Percentiles rank a stretch among this genome's conserved stretches.
These are phyloP conservation scores for Cutaneotrichosporon dermatis DNA, from an alignment of 1,284 basidiomycete genomes.

Conservation along the genomic window DNA sequence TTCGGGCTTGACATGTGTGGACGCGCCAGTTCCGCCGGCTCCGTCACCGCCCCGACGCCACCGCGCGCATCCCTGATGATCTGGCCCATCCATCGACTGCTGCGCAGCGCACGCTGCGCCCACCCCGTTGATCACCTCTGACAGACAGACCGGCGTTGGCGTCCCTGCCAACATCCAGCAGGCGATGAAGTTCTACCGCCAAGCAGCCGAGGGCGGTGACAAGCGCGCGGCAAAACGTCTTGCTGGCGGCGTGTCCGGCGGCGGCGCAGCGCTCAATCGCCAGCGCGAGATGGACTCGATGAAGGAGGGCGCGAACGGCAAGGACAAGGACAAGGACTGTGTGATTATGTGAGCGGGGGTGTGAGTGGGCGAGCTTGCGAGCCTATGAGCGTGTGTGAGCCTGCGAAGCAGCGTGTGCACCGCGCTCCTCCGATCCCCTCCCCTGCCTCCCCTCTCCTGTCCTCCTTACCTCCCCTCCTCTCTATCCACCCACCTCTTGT, in stretches of 20 bases:
- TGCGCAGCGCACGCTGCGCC: no score
- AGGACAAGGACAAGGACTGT: conserved; percentile 62
- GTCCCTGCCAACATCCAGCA: conserved; percentile 63
- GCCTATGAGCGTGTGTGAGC: no score
- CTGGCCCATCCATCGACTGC: no score
- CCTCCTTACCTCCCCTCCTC: no score
- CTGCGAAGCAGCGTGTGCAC: no score
- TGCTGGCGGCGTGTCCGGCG: conserved; percentile 44
- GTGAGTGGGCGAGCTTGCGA: no score
- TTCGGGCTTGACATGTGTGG: not conserved
- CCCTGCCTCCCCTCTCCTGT: no score
- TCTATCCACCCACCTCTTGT: no score
- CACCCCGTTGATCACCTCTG: not conserved
- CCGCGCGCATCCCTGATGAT: not conserved
- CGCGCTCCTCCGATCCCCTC: no score
- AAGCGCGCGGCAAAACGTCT: conserved; percentile 85
- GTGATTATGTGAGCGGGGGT: conserved; percentile 69
- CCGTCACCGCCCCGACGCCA: not conserved
- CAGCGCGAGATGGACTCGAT: conserved; percentile 42
- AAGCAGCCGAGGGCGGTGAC: conserved; percentile 88
- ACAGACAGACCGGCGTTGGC: conserved; percentile 68
- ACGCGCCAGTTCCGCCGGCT: not conserved
- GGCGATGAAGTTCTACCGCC: conserved; percentile 78
- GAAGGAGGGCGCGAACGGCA: conserved; percentile 44
- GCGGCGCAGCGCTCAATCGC: conserved; percentile 37